These are phyloP conservation scores for Excoecaria cochinchinensis DNA, from an alignment of 345 rosid genomes.

Conservation along the genomic window DNA sequence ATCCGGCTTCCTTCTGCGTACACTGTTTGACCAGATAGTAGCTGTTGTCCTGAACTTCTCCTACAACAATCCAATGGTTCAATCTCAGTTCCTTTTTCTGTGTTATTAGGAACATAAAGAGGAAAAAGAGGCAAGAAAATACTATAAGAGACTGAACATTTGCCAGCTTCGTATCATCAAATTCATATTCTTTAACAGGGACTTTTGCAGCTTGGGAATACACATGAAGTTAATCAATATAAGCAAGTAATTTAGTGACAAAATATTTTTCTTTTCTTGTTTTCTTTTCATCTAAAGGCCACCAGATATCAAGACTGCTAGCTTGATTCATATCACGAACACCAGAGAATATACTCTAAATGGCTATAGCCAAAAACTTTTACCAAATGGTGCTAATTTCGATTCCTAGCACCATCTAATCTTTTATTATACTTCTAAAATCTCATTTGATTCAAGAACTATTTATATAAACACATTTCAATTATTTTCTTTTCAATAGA, in stretches of 20 bases:
- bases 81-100: slow-evolving; percentile 8
- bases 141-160: slow-evolving; percentile 90
- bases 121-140: slow-evolving; percentile 17
- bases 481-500: too few relatives aligned
- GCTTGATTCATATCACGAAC: neutral
- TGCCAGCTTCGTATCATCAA: slow-evolving; percentile 69
- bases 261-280: neutral
- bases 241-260: neutral
- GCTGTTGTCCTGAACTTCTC: slow-evolving; percentile 69
- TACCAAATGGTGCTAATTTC: too few relatives aligned
- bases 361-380: too few relatives aligned
- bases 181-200: slow-evolving; percentile 88
- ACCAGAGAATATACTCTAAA: neutral
- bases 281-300: neutral
- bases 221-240: neutral
- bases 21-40: too few relatives aligned
- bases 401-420: too few relatives aligned
- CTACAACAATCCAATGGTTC: slow-evolving; percentile 40
- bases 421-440: too few relatives aligned
- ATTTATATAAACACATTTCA: too few relatives aligned
- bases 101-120: neutral
- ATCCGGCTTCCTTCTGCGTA: too few relatives aligned
- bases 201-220: slow-evolving; percentile 74
- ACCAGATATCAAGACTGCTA: neutral
- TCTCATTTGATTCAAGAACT: too few relatives aligned